A percentile compares a stretch with the other conserved stretches of the same genome.
phyloP scores from a whole-genome alignment of 1,139 yeast genomes.

The Geotrichum aggregatum region DNA sequence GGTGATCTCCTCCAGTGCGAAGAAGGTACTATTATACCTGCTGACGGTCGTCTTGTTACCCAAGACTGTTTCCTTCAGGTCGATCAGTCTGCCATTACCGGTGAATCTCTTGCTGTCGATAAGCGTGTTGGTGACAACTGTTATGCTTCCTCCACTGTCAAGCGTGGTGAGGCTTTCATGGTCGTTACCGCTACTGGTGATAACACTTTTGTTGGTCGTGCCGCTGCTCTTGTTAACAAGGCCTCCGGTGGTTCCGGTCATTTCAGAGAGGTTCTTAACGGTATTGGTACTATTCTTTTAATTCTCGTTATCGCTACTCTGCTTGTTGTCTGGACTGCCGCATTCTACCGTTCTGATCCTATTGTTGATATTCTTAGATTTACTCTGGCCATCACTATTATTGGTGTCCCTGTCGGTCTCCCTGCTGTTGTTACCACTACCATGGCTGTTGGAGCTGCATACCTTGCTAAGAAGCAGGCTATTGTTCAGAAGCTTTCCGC shows the following conservation, averaged over 20 bases:
- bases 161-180: conserved; percentile 97
- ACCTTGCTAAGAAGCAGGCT: conserved; percentile 97
- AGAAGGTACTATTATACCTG: conserved; percentile 77
- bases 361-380: conserved; percentile 90
- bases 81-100: conserved; percentile 97
- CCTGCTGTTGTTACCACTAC: conserved; percentile 99
- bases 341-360: conserved; percentile 89
- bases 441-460: conserved; percentile 99
- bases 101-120: conserved; percentile 96
- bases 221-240: conserved; percentile 94
- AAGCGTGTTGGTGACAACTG: conserved; percentile 83
- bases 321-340: conserved; percentile 86
- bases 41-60: conserved; percentile 90
- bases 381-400: conserved; percentile 90
- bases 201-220: conserved; percentile 88
- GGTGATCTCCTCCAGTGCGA: conserved; percentile 76
- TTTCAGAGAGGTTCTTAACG: conserved; percentile 95
- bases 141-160: conserved; percentile 93
- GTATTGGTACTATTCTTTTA: conserved; percentile 90
- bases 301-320: conserved; percentile 86
- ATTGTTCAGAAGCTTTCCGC: conserved; percentile 98
- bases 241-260: conserved; percentile 94
- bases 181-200: conserved; percentile 95
- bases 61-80: conserved; percentile 87
- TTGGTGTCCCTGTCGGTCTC: conserved; percentile 99